phyloP scores from a whole-genome alignment of 2,329 filamentous ascomycete species.

The Pseudophaeomoniella oleicola region DNA sequence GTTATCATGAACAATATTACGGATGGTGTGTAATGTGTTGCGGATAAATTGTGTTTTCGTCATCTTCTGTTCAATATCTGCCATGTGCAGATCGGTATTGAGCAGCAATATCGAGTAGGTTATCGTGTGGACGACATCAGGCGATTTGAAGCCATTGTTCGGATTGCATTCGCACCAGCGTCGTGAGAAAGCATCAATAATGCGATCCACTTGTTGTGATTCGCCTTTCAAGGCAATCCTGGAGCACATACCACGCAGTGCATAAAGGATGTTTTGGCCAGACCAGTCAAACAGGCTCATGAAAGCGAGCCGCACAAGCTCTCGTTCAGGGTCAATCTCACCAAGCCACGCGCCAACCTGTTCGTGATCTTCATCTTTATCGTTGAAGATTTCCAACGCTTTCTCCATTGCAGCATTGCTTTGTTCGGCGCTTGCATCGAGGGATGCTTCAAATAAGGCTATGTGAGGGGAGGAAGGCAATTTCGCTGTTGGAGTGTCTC shows the following conservation, averaged over 20 bases:
- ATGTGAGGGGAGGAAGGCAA: background rate
- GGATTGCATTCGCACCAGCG: slow-evolving; percentile 91
- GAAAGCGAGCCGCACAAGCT: slow-evolving; percentile 54
- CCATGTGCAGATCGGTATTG: slow-evolving; percentile 90
- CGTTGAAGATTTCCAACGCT: slow-evolving; percentile 71
- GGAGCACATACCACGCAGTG: slow-evolving; percentile 66
- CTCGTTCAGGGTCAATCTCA: slow-evolving; percentile 43
- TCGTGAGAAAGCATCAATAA: slow-evolving; percentile 74
- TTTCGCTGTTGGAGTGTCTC: background rate
- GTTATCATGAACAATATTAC: slow-evolving; percentile 57
- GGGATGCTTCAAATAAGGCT: slow-evolving; percentile 15
- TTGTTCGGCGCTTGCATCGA: slow-evolving; percentile 46
- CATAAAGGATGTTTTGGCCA: slow-evolving; percentile 62
- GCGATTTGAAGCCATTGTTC: slow-evolving; percentile 80
- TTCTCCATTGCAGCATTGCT: slow-evolving; percentile 41
- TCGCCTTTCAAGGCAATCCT: slow-evolving; percentile 76
- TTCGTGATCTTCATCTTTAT: slow-evolving; percentile 63
- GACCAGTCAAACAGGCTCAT: slow-evolving; percentile 86
- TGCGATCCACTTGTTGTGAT: slow-evolving; percentile 91
- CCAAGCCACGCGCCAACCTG: slow-evolving; percentile 82
- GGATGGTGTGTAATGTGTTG: slow-evolving; percentile 86
- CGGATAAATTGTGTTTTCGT: slow-evolving; percentile 87
- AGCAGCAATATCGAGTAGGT: slow-evolving; percentile 90
- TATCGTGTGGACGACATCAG: slow-evolving; percentile 89
- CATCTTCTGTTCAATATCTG: slow-evolving; percentile 95